Evolutionary conservation across 176 grass and related monocot species (phyloP).

Genomic region (Paspalum notatum): DNA sequence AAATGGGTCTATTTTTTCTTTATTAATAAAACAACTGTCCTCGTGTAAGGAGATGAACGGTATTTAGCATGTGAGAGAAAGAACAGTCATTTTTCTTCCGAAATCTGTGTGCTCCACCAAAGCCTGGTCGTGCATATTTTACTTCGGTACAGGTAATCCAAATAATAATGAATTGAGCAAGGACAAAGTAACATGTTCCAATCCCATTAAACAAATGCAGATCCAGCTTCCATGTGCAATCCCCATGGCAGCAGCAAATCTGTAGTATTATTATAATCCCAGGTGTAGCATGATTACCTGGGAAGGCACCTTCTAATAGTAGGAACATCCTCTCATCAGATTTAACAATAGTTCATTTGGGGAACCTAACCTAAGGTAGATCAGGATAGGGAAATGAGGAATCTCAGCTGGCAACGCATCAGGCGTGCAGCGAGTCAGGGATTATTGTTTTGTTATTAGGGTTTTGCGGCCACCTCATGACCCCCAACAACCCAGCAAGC

Average conservation of each 20-base stretch:
- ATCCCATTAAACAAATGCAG: constrained; percentile 6
- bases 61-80: background rate
- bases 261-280: constrained; percentile 17
- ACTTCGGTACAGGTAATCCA: background rate
- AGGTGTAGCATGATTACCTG: constrained; percentile 39
- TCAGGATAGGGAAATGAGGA: constrained; percentile 49
- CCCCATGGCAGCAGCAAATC: constrained; percentile 22
- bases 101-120: background rate
- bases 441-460: constrained; percentile 48
- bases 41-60: background rate
- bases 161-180: background rate
- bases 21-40: background rate
- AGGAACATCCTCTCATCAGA: constrained; percentile 33
- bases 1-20: background rate
- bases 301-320: constrained; percentile 32
- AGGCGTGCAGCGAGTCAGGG: background rate
- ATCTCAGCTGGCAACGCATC: constrained; percentile 45
- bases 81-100: background rate
- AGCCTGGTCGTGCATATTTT: background rate
- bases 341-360: constrained; percentile 34
- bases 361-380: constrained; percentile 52
- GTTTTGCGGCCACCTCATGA: constrained; percentile 55
- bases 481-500: constrained; percentile 75
- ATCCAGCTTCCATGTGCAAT: constrained; percentile 32
- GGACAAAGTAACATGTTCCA: constrained; percentile 34